Evolutionary conservation across 305 asterid genomes (phyloP), one percentile per base, ranked within the genome.

Genomic region (Ajuga reptans): DNA sequence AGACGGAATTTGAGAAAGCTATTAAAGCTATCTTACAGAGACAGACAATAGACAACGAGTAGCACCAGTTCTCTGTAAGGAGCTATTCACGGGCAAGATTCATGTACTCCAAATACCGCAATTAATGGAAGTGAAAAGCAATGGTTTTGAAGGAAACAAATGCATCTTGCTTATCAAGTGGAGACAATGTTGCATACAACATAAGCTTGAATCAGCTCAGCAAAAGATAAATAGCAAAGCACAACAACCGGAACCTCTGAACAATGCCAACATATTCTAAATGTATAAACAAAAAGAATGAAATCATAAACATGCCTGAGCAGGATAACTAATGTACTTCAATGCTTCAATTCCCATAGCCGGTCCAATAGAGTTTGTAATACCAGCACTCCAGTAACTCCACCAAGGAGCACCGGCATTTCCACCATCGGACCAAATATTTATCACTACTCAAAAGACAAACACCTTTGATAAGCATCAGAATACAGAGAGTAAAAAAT

Each of bases 371-470:
- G 98, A 85, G 68, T 94, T 94, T n/a, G 98, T 89, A 34, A 91
- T 91, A 62, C 99, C 98, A 77, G 97, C 99, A 81, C 99, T 89
- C 99, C 99, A 94, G 42, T 91, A 91, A 80, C 92, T 94, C 98
- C 96, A 87, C 98, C 96, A 89, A 0, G 98, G 96, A 76, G 98
- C 96, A 61, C 95, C 94, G 8, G 78, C 79, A 54, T 77, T 69
- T 57, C 85, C 84, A 62, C 84, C 87, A 63, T 77, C 73, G 9
- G 94, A 84, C 98, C 96, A 89, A 72, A 91, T 72, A 78, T 77
- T 89, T 29, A 91, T 78, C 97, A 90, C 97, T 90, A 34, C n/a
- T 17, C 43, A 31, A 52, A 10, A 5, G 65, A 16, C 15, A 17
- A 36, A 6, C 42, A 36, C 1, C 42, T 5, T 8, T 1, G 42